These are phyloP conservation scores for Gastrolobium bilobum DNA, from an alignment of 306 rosid genomes.

Conservation along the genomic window DNA sequence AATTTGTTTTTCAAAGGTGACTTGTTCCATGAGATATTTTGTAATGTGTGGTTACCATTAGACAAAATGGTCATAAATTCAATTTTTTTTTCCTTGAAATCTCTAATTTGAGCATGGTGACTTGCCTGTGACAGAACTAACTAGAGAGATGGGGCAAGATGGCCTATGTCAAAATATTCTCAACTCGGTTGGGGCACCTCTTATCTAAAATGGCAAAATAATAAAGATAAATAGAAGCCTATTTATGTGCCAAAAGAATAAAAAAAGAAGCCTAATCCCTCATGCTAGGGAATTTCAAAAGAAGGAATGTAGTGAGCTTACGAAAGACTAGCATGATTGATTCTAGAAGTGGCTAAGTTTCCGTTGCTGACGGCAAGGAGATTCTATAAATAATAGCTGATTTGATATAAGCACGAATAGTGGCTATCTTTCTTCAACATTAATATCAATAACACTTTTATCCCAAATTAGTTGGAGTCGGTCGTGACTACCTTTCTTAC, in stretches of 20 bases:
- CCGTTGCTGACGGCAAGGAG: conserved; percentile 40
- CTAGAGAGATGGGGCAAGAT: conserved; percentile 16
- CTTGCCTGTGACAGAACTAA: conserved; percentile 21
- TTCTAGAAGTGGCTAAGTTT: conserved; percentile 53
- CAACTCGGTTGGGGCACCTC: conserved; percentile 16
- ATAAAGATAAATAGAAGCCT: not conserved
- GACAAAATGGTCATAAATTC: not conserved
- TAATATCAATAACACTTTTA: no score
- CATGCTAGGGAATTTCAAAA: conserved; percentile 39
- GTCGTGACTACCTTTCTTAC: conserved; percentile 37
- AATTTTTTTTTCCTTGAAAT: not conserved
- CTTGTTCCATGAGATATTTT: not conserved
- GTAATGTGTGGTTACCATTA: not conserved
- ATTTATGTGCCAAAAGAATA: not conserved
- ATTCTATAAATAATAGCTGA: conserved; percentile 53
- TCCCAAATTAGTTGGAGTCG: no score
- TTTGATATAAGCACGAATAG: conserved; percentile 46
- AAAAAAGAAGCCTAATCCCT: not conserved
- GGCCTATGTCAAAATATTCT: conserved; percentile 23
- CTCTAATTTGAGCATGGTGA: conserved; percentile 11
- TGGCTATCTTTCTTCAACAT: not conserved
- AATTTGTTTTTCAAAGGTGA: not conserved
- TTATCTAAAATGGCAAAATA: conserved; percentile 9
- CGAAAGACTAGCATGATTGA: conserved; percentile 49
- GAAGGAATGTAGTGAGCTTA: conserved; percentile 39